phyloP scores from a whole-genome alignment of 441 rosid species.

The Populus hybrid region DNA sequence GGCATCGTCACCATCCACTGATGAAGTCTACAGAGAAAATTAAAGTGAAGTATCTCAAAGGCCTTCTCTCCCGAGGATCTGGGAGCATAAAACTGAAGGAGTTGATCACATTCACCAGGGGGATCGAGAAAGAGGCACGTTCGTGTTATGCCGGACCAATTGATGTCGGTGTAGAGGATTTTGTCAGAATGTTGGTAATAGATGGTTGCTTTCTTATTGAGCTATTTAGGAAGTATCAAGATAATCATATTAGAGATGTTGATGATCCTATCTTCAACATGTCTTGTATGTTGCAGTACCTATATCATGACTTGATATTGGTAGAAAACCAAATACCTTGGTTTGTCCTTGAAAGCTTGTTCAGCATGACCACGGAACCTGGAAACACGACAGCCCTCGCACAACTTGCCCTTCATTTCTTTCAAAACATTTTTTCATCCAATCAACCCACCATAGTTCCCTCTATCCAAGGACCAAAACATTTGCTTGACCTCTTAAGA shows the following conservation, averaged over 20 bases:
- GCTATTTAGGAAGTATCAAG: constrained; percentile 5
- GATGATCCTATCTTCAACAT: constrained; percentile 30
- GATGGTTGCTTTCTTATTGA: constrained; percentile 38
- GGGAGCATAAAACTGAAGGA: not conserved
- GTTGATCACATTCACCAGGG: not conserved
- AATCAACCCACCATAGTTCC: not conserved
- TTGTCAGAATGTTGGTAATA: constrained; percentile 24
- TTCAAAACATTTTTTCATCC: constrained; percentile 21
- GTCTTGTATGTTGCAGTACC: constrained; percentile 23
- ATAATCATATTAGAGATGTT: not conserved
- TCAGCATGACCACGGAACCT: constrained; percentile 1
- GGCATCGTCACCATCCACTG: constrained; percentile 5
- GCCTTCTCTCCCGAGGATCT: constrained; percentile 20
- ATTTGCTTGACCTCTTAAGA: constrained; percentile 28
- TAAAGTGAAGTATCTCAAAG: constrained; percentile 26
- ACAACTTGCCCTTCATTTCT: constrained; percentile 20
- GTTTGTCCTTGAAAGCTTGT: constrained; percentile 32
- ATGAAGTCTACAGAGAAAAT: constrained; percentile 20
- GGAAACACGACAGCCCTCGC: constrained; percentile 14
- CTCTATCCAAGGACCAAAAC: constrained; percentile 11
- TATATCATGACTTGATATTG: constrained; percentile 35
- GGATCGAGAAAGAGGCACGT: constrained; percentile 21
- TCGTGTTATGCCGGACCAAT: constrained; percentile 20
- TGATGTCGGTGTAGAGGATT: not conserved
- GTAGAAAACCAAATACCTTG: constrained; percentile 39